phyloP scores from a whole-genome alignment of 768 basidiomycete genomes.

The Russula sp. region DNA sequence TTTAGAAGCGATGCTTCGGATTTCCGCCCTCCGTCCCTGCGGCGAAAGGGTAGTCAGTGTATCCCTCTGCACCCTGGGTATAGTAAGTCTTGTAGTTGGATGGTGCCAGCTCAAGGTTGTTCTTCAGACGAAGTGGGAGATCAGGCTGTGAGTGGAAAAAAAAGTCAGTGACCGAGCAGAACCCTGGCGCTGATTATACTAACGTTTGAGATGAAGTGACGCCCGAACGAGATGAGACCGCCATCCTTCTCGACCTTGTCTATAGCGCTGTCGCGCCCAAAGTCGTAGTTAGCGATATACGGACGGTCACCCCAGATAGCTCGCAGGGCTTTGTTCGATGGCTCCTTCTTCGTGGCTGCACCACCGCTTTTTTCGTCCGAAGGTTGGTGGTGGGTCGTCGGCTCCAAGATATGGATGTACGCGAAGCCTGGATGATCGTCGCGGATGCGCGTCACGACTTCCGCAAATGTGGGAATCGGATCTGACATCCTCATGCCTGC shows the following conservation, averaged over 20 bases:
- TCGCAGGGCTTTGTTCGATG: slow-evolving; percentile 23
- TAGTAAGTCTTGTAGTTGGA: background rate
- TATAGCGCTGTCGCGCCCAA: slow-evolving; percentile 22
- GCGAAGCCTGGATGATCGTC: slow-evolving; percentile 13
- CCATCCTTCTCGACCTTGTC: slow-evolving; percentile 12
- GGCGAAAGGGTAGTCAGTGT: slow-evolving; percentile 22
- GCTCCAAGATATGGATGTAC: slow-evolving; percentile 30
- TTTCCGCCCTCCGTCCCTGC: background rate
- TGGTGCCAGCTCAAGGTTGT: background rate
- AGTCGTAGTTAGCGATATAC: slow-evolving; percentile 24
- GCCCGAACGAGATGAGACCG: slow-evolving; percentile 14
- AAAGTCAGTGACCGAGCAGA: background rate
- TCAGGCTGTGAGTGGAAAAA: slow-evolving; percentile 13
- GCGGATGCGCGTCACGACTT: slow-evolving; percentile 25
- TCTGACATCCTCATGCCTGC: slow-evolving; percentile 19
- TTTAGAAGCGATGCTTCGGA: background rate
- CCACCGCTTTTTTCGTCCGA: background rate
- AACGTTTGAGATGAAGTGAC: slow-evolving; percentile 13
- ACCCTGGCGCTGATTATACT: background rate
- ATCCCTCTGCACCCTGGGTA: slow-evolving; percentile 7
- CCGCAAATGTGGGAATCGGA: slow-evolving; percentile 26
- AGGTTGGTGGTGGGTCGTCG: slow-evolving; percentile 1
- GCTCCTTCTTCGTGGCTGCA: background rate
- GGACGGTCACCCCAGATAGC: slow-evolving; percentile 23
- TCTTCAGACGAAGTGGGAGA: slow-evolving; percentile 14